Percentiles rank a stretch among this genome's conserved stretches.
These are phyloP conservation scores for Phaeomoniella chlamydospora DNA, from an alignment of 2,329 filamentous ascomycete species.

Conservation along the genomic window DNA sequence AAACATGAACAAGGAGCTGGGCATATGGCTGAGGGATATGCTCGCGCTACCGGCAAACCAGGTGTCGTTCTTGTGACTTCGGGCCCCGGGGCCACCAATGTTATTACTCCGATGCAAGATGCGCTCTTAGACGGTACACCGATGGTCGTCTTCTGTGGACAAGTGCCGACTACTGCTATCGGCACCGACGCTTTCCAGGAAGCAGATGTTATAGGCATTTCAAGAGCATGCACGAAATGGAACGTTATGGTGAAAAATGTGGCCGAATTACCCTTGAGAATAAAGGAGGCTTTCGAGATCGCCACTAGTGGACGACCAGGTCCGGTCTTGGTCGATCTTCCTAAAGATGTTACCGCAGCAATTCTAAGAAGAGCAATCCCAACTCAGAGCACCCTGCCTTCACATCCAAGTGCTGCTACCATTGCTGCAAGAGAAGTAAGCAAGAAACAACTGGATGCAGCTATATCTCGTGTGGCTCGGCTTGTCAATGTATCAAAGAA, in stretches of 20 bases:
- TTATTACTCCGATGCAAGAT: constrained; percentile 92
- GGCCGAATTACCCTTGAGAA: constrained; percentile 79
- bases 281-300: constrained; percentile 97
- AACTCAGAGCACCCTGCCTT: constrained; percentile 55
- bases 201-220: constrained; percentile 87
- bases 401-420: constrained; percentile 74
- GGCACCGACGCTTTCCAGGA: constrained; percentile 96
- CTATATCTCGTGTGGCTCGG: constrained; percentile 62
- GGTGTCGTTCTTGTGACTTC: constrained; percentile 96
- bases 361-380: constrained; percentile 76
- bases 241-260: constrained; percentile 97
- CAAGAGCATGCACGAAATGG: constrained; percentile 93
- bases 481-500: constrained; percentile 84
- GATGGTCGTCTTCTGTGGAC: constrained; percentile 88
- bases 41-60: constrained; percentile 80
- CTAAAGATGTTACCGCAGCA: constrained; percentile 88
- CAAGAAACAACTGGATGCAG: constrained; percentile 55
- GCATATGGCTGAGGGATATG: constrained; percentile 97
- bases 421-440: constrained; percentile 62
- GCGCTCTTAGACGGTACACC: constrained; percentile 90
- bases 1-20: constrained; percentile 95
- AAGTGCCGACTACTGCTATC: constrained; percentile 80
- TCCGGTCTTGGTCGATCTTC: constrained; percentile 86
- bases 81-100: constrained; percentile 90
- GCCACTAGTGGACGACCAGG: constrained; percentile 87